Conservation (phyloP, 805 yeast genomes). For the Dipodascus albidus region DNA sequence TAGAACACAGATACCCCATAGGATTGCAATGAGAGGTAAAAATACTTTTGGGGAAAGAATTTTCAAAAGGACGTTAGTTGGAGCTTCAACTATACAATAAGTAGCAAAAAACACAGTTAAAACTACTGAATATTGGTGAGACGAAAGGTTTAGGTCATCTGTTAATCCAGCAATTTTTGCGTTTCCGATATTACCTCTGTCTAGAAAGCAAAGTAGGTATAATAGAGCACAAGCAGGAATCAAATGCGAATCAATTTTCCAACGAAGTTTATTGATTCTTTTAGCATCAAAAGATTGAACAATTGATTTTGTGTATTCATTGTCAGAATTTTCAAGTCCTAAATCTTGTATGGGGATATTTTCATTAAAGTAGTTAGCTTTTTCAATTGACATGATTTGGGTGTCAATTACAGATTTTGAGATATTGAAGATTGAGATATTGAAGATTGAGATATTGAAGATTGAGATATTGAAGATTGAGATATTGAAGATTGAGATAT, state of each 20-base stretch:
- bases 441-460: no score
- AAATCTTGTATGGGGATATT: no score
- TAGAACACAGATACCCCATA: conserved; percentile 21
- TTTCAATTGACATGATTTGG: no score
- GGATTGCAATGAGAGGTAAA: conserved; percentile 21
- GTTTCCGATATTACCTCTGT: conserved; percentile 42
- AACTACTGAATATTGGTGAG: conserved; percentile 25
- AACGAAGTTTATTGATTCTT: not conserved
- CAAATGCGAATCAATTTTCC: conserved; percentile 33
- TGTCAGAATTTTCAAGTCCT: no score
- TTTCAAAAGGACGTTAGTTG: conserved; percentile 20
- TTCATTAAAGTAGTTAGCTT: no score
- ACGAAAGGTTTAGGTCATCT: conserved; percentile 27
- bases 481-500: no score
- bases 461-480: no score
- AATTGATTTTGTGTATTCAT: not conserved
- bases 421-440: no score
- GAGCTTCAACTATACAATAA: conserved; percentile 18
- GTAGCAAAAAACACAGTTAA: conserved; percentile 31
- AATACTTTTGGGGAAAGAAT: conserved; percentile 42
- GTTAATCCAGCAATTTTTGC: conserved; percentile 41
- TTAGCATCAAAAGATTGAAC: not conserved
- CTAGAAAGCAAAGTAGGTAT: conserved; percentile 39
- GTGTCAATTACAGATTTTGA: no score
- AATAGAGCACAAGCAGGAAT: conserved; percentile 37